These are phyloP conservation scores for Daldinia eschscholtzii DNA, from an alignment of 2,329 filamentous ascomycete genomes.

Conservation along the genomic window DNA sequence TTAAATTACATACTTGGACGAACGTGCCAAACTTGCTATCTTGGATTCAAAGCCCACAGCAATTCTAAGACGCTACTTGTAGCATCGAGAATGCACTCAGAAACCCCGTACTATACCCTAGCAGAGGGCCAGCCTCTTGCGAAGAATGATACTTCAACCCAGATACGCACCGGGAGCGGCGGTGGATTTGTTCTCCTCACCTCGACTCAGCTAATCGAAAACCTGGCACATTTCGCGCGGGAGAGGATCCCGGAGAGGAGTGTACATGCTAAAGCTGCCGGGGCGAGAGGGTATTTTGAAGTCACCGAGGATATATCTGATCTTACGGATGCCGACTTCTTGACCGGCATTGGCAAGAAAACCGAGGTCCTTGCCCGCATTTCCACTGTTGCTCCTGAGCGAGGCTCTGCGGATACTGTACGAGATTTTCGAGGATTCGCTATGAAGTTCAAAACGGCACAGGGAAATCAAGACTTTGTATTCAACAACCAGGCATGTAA, in stretches of 20 bases:
- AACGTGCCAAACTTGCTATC: background rate
- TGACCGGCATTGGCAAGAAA: slow-evolving; percentile 45
- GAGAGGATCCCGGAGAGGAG: slow-evolving; percentile 47
- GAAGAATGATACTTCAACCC: slow-evolving; percentile 34
- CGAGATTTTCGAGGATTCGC: slow-evolving; percentile 47
- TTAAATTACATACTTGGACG: background rate
- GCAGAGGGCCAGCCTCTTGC: slow-evolving; percentile 35
- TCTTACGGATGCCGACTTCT: slow-evolving; percentile 45
- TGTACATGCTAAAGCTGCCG: slow-evolving; percentile 44
- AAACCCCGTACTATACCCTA: slow-evolving; percentile 37
- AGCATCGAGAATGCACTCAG: slow-evolving; percentile 6
- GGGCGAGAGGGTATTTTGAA: slow-evolving; percentile 46
- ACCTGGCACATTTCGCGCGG: slow-evolving; percentile 42
- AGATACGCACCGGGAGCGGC: slow-evolving; percentile 37
- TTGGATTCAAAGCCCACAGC: background rate
- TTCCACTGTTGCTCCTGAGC: slow-evolving; percentile 47
- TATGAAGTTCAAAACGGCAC: slow-evolving; percentile 45
- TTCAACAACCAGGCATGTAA: slow-evolving; percentile 40
- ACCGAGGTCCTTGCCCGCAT: slow-evolving; percentile 46
- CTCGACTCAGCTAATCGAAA: slow-evolving; percentile 43
- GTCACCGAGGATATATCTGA: slow-evolving; percentile 47
- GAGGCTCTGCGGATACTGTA: slow-evolving; percentile 44
- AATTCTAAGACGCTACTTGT: slow-evolving; percentile 6
- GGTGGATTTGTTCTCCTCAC: slow-evolving; percentile 39
- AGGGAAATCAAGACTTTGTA: slow-evolving; percentile 47